Evolutionary conservation across 2,329 filamentous ascomycete genomes (phyloP).

Genomic region (Onygenales sp.): DNA sequence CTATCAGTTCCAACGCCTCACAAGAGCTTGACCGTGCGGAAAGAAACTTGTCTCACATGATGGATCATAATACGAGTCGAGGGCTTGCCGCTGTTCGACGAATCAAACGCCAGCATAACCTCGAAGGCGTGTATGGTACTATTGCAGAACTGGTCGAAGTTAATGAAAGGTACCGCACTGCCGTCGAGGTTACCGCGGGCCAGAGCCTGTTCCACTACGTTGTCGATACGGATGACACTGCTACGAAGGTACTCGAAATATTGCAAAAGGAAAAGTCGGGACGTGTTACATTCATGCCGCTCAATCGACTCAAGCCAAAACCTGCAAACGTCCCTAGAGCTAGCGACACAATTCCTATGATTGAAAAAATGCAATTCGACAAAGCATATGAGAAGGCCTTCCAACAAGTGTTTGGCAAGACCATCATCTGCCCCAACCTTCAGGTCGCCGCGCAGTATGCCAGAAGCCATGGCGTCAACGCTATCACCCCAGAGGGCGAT

Average conservation of each 20-base stretch:
- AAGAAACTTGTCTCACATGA: slow-evolving; percentile 66
- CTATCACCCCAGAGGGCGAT: slow-evolving; percentile 90
- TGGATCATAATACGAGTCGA: slow-evolving; percentile 79
- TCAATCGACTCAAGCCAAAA: slow-evolving; percentile 68
- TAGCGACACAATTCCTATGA: slow-evolving; percentile 75
- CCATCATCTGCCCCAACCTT: slow-evolving; percentile 85
- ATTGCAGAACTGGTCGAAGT: slow-evolving; percentile 88
- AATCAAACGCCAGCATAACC: slow-evolving; percentile 67
- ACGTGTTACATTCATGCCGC: slow-evolving; percentile 86
- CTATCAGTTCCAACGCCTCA: slow-evolving; percentile 63
- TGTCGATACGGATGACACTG: slow-evolving; percentile 83
- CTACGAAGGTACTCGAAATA: slow-evolving; percentile 68
- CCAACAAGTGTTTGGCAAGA: slow-evolving; percentile 90
- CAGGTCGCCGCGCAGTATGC: slow-evolving; percentile 84
- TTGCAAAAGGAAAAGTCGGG: slow-evolving; percentile 73
- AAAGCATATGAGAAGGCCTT: slow-evolving; percentile 72
- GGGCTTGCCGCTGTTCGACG: slow-evolving; percentile 80
- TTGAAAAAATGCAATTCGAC: slow-evolving; percentile 77
- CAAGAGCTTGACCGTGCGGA: slow-evolving; percentile 72
- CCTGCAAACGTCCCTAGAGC: slow-evolving; percentile 71
- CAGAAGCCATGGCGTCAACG: slow-evolving; percentile 80
- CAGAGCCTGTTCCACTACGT: slow-evolving; percentile 92
- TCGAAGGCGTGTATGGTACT: slow-evolving; percentile 84
- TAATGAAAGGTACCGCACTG: slow-evolving; percentile 71
- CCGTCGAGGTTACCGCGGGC: slow-evolving; percentile 87